These are phyloP conservation scores for Teratosphaeria viscida DNA, from an alignment of 2,329 filamentous ascomycete genomes.

Conservation along the genomic window DNA sequence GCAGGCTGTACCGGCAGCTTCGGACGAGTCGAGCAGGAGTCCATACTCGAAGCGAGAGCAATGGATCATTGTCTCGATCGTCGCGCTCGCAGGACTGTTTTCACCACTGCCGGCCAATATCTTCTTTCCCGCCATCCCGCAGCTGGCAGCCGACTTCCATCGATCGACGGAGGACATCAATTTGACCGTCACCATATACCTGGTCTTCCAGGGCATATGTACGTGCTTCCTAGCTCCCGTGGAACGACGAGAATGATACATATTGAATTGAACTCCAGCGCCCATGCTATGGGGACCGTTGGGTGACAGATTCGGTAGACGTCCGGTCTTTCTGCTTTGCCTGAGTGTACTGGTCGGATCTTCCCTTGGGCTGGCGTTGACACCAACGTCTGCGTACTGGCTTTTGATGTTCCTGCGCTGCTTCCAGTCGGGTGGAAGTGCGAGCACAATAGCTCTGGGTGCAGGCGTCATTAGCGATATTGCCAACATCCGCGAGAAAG, in stretches of 20 bases:
- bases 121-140: conserved; percentile 44
- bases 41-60: conserved; percentile 24
- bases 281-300: conserved; percentile 15
- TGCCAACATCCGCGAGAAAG: conserved; percentile 22
- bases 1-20: neutral
- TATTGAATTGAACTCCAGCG: conserved; percentile 17
- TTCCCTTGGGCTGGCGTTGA: conserved; percentile 13
- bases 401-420: conserved; percentile 14
- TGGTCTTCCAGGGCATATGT: conserved; percentile 41
- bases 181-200: conserved; percentile 48
- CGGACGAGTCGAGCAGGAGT: neutral
- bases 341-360: conserved; percentile 15
- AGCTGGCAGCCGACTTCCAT: conserved; percentile 38
- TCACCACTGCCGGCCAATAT: conserved; percentile 44
- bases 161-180: conserved; percentile 35
- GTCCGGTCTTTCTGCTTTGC: conserved; percentile 16
- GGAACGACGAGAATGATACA: too few relatives aligned
- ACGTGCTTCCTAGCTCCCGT: neutral
- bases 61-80: conserved; percentile 38
- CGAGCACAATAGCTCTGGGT: conserved; percentile 28
- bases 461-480: conserved; percentile 26
- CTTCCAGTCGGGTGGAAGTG: conserved; percentile 28
- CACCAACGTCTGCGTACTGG: conserved; percentile 9
- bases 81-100: conserved; percentile 42
- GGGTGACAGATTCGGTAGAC: conserved; percentile 13